These are phyloP conservation scores for Crucihimalaya himalaica DNA, from an alignment of 345 rosid species.

Conservation along the genomic window DNA sequence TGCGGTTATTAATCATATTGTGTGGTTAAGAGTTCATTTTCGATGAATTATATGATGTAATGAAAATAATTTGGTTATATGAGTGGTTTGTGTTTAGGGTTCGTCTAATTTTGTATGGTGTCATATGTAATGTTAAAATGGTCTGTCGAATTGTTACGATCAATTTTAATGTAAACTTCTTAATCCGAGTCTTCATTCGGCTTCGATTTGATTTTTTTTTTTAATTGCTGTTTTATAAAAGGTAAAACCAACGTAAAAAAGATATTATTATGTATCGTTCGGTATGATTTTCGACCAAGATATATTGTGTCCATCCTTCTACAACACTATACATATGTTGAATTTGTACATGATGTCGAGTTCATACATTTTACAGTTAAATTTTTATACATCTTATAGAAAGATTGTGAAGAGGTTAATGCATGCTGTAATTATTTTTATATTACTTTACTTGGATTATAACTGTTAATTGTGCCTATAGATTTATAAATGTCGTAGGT, in stretches of 20 bases:
- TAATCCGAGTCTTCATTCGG: background rate
- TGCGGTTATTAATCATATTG: background rate
- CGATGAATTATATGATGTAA: conserved; percentile 13
- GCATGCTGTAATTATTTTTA: background rate
- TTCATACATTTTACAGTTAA: too few relatives aligned
- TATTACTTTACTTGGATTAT: background rate
- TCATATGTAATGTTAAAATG: conserved; percentile 5
- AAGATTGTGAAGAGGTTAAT: too few relatives aligned
- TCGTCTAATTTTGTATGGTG: conserved; percentile 3
- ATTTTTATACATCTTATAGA: background rate
- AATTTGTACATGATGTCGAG: too few relatives aligned
- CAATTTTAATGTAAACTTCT: background rate
- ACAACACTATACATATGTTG: too few relatives aligned
- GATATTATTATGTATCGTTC: background rate
- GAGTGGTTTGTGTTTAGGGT: conserved; percentile 1
- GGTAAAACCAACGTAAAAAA: background rate
- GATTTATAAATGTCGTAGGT: background rate
- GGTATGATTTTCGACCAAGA: background rate
- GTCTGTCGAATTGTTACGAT: conserved; percentile 2
- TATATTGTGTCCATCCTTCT: background rate
- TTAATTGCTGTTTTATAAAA: too few relatives aligned
- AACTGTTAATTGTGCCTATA: background rate
- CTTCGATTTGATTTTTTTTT: background rate
- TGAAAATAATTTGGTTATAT: conserved; percentile 4
- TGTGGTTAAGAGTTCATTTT: conserved; percentile 20